phyloP scores from a whole-genome alignment of 306 rosid genomes.

The Senna siamea region DNA sequence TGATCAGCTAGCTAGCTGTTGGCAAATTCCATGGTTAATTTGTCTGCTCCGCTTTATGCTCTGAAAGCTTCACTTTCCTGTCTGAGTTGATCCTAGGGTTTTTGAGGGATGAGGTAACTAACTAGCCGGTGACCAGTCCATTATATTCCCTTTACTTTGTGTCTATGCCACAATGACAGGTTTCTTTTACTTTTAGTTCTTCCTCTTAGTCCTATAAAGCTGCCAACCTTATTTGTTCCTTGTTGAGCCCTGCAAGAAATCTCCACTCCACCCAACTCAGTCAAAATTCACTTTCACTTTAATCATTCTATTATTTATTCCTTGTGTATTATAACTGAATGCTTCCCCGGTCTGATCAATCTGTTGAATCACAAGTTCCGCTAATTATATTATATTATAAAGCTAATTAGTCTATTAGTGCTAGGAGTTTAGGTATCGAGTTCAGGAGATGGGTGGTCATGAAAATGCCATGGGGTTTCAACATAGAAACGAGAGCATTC shows the following conservation, averaged over 20 bases:
- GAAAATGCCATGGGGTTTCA: constrained; percentile 74
- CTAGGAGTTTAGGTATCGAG: constrained; percentile 41
- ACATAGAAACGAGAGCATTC: constrained; percentile 56
- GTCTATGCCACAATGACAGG: constrained; percentile 64
- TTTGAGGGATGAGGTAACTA: constrained; percentile 45
- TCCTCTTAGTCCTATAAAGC: constrained; percentile 79
- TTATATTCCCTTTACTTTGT: constrained; percentile 76
- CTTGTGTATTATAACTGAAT: constrained; percentile 19
- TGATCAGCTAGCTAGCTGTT: constrained; percentile 68
- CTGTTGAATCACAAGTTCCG: constrained; percentile 45
- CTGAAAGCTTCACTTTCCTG: constrained; percentile 91
- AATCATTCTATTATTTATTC: constrained; percentile 50
- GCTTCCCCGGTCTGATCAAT: constrained; percentile 44
- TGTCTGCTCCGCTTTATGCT: constrained; percentile 82
- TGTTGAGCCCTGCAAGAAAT: constrained; percentile 88
- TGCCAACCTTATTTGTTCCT: constrained; percentile 83
- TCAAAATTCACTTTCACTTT: constrained; percentile 77
- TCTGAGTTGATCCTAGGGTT: constrained; percentile 69
- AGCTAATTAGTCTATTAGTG: constrained; percentile 34
- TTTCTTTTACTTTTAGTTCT: constrained; percentile 82
- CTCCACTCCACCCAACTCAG: constrained; percentile 64
- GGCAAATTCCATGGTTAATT: constrained; percentile 63
- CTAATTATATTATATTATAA: constrained; percentile 25
- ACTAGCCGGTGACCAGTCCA: constrained; percentile 53
- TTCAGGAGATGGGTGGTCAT: constrained; percentile 68